Evolutionary conservation across 805 yeast species (phyloP).

Genomic region (Alloascoidea hylecoeti): DNA sequence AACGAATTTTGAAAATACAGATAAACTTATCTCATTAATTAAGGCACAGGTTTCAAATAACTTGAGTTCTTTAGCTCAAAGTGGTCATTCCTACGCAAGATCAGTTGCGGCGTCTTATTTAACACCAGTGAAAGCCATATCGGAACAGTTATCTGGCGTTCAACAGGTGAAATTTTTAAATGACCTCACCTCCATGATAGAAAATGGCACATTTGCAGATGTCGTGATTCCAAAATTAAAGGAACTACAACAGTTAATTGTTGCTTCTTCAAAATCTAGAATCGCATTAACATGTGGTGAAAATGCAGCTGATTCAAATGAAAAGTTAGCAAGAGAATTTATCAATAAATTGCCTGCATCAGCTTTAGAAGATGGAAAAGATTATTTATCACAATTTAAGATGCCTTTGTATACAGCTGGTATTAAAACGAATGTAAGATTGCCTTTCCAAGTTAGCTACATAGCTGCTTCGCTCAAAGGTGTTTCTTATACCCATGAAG

Average conservation of each 20-base stretch:
- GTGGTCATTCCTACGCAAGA: conserved; percentile 79
- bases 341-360: conserved; percentile 8
- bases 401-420: conserved; percentile 1
- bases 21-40: conserved; percentile 60
- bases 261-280: conserved; percentile 27
- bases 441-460: conserved; percentile 86
- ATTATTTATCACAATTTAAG: neutral
- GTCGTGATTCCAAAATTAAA: conserved; percentile 54
- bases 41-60: conserved; percentile 67
- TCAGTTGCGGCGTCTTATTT: conserved; percentile 50
- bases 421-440: conserved; percentile 34
- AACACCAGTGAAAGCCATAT: conserved; percentile 42
- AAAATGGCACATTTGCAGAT: conserved; percentile 31
- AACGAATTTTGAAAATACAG: conserved; percentile 53
- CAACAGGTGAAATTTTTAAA: conserved; percentile 61
- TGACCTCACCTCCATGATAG: conserved; percentile 35
- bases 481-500: conserved; percentile 48
- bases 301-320: conserved; percentile 15
- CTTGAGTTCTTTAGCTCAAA: conserved; percentile 65
- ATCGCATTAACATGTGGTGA: conserved; percentile 48
- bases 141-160: conserved; percentile 60
- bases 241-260: conserved; percentile 30
- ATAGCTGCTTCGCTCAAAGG: conserved; percentile 58
- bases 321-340: conserved; percentile 17
- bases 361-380: no score